These are phyloP conservation scores for Yamadazyma songkhlaensis DNA, from an alignment of 1,139 yeast species.

Conservation along the genomic window DNA sequence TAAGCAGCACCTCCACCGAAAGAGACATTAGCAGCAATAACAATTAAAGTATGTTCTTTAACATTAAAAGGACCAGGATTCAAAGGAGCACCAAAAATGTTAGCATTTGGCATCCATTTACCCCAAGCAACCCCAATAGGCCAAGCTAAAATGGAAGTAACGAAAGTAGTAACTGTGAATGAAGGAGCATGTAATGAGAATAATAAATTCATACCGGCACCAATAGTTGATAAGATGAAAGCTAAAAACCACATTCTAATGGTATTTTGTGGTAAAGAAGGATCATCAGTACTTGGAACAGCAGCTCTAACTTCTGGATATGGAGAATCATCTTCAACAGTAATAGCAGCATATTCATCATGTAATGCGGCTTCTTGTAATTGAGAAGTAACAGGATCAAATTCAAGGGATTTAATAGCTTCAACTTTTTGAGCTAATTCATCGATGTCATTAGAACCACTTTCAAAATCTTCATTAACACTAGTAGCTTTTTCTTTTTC, in stretches of 20 bases:
- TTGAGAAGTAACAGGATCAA: slow-evolving; percentile 35
- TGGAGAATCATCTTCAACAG: slow-evolving; percentile 55
- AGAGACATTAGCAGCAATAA: slow-evolving; percentile 52
- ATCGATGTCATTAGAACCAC: slow-evolving; percentile 18
- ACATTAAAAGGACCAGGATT: slow-evolving; percentile 67
- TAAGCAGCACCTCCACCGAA: slow-evolving; percentile 62
- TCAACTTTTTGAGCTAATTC: slow-evolving; percentile 16
- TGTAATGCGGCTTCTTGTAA: slow-evolving; percentile 23
- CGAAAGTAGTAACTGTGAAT: slow-evolving; percentile 50
- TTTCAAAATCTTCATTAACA: slow-evolving; percentile 17
- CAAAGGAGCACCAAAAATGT: slow-evolving; percentile 39
- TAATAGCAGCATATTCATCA: slow-evolving; percentile 44
- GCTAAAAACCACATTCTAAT: slow-evolving; percentile 61
- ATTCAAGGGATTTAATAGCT: slow-evolving; percentile 33
- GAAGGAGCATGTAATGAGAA: slow-evolving; percentile 61
- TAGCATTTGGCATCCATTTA: slow-evolving; percentile 38
- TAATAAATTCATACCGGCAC: slow-evolving; percentile 58
- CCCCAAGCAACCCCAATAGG: slow-evolving; percentile 52
- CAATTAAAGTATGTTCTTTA: slow-evolving; percentile 64
- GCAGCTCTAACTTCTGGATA: slow-evolving; percentile 66
- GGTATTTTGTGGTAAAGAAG: slow-evolving; percentile 55
- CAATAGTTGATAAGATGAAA: slow-evolving; percentile 53
- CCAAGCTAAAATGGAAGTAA: slow-evolving; percentile 60
- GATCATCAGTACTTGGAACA: slow-evolving; percentile 61
- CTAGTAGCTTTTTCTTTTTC: slow-evolving; percentile 4